These are phyloP conservation scores for Aspergillus pseudonomiae DNA, from an alignment of 2,329 filamentous ascomycete genomes.

Conservation along the genomic window DNA sequence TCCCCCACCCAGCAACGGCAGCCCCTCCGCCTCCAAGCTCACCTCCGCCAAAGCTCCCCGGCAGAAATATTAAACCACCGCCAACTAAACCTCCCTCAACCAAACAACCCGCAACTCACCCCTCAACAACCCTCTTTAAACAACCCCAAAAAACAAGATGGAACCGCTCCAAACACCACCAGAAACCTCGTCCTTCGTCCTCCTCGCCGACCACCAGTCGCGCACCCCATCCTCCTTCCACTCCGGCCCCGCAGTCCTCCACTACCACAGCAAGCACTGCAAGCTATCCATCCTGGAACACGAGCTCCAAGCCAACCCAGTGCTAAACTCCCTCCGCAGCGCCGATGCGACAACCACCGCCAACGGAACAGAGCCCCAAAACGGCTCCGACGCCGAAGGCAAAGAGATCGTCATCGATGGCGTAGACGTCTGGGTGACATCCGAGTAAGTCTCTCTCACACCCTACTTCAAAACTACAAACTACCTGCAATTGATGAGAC, in stretches of 20 bases:
- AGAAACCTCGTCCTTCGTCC: constrained; percentile 43
- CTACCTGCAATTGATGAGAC: neutral
- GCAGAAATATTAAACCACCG: constrained; percentile 14
- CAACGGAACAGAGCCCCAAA: constrained; percentile 17
- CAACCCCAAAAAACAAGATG: constrained; percentile 32
- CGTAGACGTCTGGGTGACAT: constrained; percentile 52
- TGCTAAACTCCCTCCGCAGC: constrained; percentile 35
- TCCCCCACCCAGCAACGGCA: neutral
- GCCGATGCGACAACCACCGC: constrained; percentile 17
- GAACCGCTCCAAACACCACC: constrained; percentile 46
- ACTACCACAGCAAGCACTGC: constrained; percentile 50
- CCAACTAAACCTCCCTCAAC: neutral
- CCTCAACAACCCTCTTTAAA: neutral
- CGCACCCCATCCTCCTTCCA: constrained; percentile 53
- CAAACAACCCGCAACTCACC: neutral
- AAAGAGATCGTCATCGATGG: constrained; percentile 42
- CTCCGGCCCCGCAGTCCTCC: constrained; percentile 48
- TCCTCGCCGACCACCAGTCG: constrained; percentile 51
- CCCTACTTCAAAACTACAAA: neutral
- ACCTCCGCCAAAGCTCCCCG: neutral
- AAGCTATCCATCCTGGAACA: constrained; percentile 47
- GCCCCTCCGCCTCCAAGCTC: neutral
- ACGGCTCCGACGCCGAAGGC: constrained; percentile 18
- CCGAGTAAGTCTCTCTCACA: constrained; percentile 40
- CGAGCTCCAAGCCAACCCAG: constrained; percentile 41